A percentile compares a stretch with the other conserved stretches of the same genome.
phyloP scores from a whole-genome alignment of 768 basidiomycete species.

The Boletus bicolor region DNA sequence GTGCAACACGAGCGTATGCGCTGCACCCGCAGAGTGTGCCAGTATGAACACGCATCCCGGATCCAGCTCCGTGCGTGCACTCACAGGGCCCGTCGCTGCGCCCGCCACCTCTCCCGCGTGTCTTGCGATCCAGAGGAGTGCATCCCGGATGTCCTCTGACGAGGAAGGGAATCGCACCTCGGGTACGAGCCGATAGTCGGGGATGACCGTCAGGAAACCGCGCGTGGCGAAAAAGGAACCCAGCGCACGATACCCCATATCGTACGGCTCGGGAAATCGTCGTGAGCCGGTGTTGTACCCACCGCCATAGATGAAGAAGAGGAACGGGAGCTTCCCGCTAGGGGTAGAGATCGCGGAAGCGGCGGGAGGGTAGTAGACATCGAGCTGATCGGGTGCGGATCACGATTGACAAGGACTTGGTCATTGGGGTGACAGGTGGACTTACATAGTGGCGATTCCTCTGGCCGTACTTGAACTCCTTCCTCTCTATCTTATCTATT shows the following conservation, averaged over 20 bases:
- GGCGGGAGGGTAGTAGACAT: constrained; percentile 58
- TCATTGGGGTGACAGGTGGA: background rate
- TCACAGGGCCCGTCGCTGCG: constrained; percentile 1
- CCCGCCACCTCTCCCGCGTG: constrained; percentile 27
- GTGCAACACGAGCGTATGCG: constrained; percentile 45
- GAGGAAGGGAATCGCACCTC: constrained; percentile 52
- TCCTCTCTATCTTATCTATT: constrained; percentile 47
- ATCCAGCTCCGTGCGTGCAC: constrained; percentile 33
- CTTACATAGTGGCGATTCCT: constrained; percentile 39
- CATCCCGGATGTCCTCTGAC: constrained; percentile 57
- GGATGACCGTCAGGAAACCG: constrained; percentile 61
- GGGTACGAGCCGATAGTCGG: constrained; percentile 67
- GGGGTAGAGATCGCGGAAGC: constrained; percentile 22
- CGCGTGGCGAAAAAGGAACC: constrained; percentile 59
- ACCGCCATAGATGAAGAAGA: constrained; percentile 68
- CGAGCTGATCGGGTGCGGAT: constrained; percentile 42
- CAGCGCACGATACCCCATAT: constrained; percentile 53
- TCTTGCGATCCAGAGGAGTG: constrained; percentile 50
- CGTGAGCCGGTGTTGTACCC: constrained; percentile 54
- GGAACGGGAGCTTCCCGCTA: constrained; percentile 40
- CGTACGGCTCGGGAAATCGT: constrained; percentile 43
- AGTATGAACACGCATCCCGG: constrained; percentile 44
- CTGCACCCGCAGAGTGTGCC: constrained; percentile 63
- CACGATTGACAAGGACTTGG: background rate
- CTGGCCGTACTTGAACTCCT: constrained; percentile 55